Conservation (phyloP, 208 protist species). For the Trichomonas vaginalis region DNA sequence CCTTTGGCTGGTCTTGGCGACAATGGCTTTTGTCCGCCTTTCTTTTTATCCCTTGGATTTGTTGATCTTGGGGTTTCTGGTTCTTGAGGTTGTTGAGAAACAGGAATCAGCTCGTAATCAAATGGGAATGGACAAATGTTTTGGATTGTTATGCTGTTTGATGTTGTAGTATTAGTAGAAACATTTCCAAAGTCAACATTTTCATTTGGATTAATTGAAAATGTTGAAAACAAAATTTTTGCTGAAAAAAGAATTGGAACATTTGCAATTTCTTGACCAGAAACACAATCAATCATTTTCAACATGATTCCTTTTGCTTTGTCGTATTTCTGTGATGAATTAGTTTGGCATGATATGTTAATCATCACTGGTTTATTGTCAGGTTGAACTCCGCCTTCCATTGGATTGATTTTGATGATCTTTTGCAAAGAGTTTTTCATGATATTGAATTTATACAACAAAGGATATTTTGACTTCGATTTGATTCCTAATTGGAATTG, state of each 20-base stretch:
- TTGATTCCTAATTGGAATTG: not conserved
- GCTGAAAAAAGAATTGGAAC: not conserved
- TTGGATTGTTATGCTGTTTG: not conserved
- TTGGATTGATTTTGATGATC: not conserved
- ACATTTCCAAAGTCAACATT: too few relatives aligned
- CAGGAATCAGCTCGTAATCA: not conserved
- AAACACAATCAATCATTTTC: not conserved
- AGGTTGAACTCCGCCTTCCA: not conserved
- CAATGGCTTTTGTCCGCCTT: not conserved
- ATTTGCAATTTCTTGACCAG: not conserved
- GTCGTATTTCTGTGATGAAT: not conserved
- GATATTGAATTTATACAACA: not conserved
- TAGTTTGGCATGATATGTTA: not conserved
- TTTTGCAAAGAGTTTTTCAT: too few relatives aligned
- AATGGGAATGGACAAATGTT: not conserved
- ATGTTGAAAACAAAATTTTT: not conserved
- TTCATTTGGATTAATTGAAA: not conserved
- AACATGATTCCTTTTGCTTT: not conserved
- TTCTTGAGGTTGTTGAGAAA: not conserved
- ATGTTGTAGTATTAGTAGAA: not conserved
- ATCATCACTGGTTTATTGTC: not conserved
- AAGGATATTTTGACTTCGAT: not conserved
- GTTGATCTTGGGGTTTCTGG: not conserved
- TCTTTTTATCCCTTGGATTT: not conserved
- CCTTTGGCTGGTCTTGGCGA: not conserved